Base-by-base conservation (phyloP, 192 early-diverging fungal species). In the Backusella liffmaniae region DNA sequence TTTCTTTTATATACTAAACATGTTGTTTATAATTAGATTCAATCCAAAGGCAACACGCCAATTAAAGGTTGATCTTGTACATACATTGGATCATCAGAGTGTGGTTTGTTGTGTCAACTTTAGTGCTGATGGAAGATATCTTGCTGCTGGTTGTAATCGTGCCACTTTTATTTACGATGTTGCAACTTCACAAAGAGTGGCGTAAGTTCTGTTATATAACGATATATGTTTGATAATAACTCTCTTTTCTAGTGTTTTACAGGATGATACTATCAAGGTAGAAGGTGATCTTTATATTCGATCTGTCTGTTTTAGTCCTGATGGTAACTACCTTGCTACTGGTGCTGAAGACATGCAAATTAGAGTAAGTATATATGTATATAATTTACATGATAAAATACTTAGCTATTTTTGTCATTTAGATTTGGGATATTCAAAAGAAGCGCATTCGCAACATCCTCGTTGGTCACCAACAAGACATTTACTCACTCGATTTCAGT, bases 101-200 rank as follows among this genome's bases (percentile, higher is more conserved):
- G 97, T 99, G 18, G 97, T 99, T 7, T 99, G 97, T 84, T 99
- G 96, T 80, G 96, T 98, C 56, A 94, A 94, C 73, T 99, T 99
- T 76, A 97, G 95, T 71, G 87, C 91, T 18, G 96, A 98, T 80
- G 97, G 97, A 56, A 90, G 91, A 80, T 92, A 88, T 67, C 89
- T 99, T 56, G 97, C 96, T 34, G 96, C 97, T 9, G 97, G 97
- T 13, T 97, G 95, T 84, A 99, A 98, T 81, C 91, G 92, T 34
- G 90, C 87, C 32, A 93, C 97, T 12, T 92, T 92, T 78, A 92
- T 99, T 69, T 98, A 91, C 84, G 96, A 96, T 78, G 91, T 94
- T n/a, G 75, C 79, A 10, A 93, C 91, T 5, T 95, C 94, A 18
- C 79, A 86, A 49, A 92, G 87, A 72, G 88, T 96, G 35, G 84